A percentile compares a stretch with the other conserved stretches of the same genome.
These are phyloP conservation scores for Trifolium repens DNA, from an alignment of 306 rosid species.

Conservation along the genomic window DNA sequence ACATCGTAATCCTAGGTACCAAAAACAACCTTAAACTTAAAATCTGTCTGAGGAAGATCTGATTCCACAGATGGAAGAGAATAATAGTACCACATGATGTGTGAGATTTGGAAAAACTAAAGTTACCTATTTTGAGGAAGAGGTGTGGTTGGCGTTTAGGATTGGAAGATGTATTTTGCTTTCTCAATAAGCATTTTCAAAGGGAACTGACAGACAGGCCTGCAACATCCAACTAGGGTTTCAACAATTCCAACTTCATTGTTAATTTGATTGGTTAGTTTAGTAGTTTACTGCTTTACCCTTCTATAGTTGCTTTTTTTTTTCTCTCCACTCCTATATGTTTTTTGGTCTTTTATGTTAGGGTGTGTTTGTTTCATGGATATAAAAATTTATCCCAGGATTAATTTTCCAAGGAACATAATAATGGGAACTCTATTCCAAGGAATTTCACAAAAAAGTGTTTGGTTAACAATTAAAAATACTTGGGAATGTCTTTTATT, in stretches of 20 bases:
- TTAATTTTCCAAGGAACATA: too few species aligned
- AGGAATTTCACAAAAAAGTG: too few species aligned
- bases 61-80: slow-evolving; percentile 55
- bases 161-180: slow-evolving; percentile 45
- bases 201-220: slow-evolving; percentile 4
- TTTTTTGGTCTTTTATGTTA: too few species aligned
- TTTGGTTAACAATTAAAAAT: too few species aligned
- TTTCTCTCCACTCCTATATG: too few species aligned
- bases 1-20: slow-evolving; percentile 70
- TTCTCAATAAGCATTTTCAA: slow-evolving; percentile 51
- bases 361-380: too few species aligned
- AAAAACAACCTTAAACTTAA: slow-evolving; percentile 47
- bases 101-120: slow-evolving; percentile 47
- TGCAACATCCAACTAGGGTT: slow-evolving; percentile 40
- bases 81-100: slow-evolving; percentile 32
- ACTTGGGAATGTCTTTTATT: too few species aligned
- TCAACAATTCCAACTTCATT: slow-evolving; percentile 31
- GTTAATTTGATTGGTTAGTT: neutral
- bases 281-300: neutral
- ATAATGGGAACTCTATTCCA: too few species aligned
- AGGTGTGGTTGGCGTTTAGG: neutral
- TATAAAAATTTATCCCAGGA: too few species aligned
- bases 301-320: neutral
- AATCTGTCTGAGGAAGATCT: slow-evolving; percentile 48
- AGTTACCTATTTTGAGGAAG: slow-evolving; percentile 40